Evolutionary conservation across 208 protist species (phyloP), one percentile per base, ranked within the genome.

Genomic region (Crithidia fasciculata): DNA sequence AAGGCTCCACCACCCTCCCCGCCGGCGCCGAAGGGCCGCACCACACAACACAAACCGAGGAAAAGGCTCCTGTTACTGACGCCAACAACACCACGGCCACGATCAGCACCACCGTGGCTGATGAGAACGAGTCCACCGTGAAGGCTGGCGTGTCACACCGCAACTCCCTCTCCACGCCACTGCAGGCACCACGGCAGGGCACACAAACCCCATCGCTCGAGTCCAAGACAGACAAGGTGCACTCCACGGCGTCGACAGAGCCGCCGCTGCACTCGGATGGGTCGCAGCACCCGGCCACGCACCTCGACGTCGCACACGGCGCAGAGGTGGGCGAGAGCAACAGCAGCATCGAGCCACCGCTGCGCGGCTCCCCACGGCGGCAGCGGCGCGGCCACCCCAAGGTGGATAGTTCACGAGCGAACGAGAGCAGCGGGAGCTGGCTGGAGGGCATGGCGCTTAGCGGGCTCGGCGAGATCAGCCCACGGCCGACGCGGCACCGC

Each of bases 341-440:
- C 73, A 63, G 58, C 59, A 61, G 13, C 64, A 18, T 40, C 8
- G 49, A 36, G n/a, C 16, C n/a, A 57, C 39, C 37, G 37, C 13
- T 41, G 41, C 54, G 19, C 36, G 1, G 41, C 41, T 8, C 37
- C 16, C 40, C 40, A 15, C 7, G 12, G 19, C 47, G 49, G 52
- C 53, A 18, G 53, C 54, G 65, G 8, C 53, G 53, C 3, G 53
- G 37, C 7, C 37, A 41, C 9, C 53, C 65, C 19, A 59, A 18
- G 40, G 7, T 18, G 65, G 53, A 70, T n/a, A 40, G 39, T 15
- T 40, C 40, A 13, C 18, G 53, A 39, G 54, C 16, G 19, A 61
- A 44, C 54, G 65, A 70, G 8, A 70, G 19, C 65, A 52, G 54
- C 39, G 41, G 54, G 19, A 70, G 65, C 19, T 70, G 54, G 53